Base-by-base conservation (phyloP, 352 stramenopile species). In the Globisporangium emineosum region DNA sequence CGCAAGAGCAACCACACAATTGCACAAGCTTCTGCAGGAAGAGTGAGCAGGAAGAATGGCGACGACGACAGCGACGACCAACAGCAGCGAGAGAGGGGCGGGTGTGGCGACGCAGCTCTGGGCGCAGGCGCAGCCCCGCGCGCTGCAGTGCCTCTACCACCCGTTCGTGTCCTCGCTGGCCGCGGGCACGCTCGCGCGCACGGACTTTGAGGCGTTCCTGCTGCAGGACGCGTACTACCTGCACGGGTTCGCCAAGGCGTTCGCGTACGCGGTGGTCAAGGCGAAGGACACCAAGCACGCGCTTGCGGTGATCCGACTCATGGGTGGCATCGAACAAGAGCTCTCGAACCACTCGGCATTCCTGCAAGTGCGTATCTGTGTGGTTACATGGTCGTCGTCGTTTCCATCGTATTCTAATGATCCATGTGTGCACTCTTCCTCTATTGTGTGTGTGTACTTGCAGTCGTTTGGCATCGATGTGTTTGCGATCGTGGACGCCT, bases 221-320 rank as follows among this genome's bases (percentile, higher is more conserved):
- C 64, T 81, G 54, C 78, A 88, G 67, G 78, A 88, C 64, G 76
- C 78, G 33, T 86, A 78, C 69, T 88, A 74, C 57, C 62, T 88
- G 21, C 64, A 79, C 27, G 76, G 67, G 5, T 88, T 88, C 58
- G 66, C 71, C 47, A 73, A 82, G 67, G 76, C 78, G 29, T 88
- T 82, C 62, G 78, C 74, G 57, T 65, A 69, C 42, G 76, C 76
- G 3, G 62, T 80, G 45, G 79, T 70, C 59, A 88, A 88, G 67
- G 71, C 70, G 5, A 49, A 54, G 25, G 55, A 68, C n/a, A 63
- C 72, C 49, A 40, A 55, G 35, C 71, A 82, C 55, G 65, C 69
- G 52, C 74, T 79, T 25, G 67, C 54, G 57, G 60, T 88, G 19
- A 72, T 88, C 30, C 58, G 66, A 2, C 65, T 80, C 49, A 83